phyloP scores from a whole-genome alignment of 495 filamentous ascomycete species.

The Xylaria bambusicola region DNA sequence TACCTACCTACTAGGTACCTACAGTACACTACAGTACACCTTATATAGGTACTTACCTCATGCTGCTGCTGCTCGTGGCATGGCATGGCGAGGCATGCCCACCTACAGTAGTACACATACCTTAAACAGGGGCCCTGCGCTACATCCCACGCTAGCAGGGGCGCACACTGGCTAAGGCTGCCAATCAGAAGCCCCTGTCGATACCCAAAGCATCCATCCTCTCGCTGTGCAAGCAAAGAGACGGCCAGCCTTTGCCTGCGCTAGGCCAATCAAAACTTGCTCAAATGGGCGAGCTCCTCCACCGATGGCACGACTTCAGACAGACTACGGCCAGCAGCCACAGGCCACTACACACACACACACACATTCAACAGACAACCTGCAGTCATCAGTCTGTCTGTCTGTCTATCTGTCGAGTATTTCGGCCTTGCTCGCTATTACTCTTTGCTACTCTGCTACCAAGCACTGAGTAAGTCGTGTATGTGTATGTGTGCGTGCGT shows the following conservation, averaged over 20 bases:
- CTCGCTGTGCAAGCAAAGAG: constrained; percentile 22
- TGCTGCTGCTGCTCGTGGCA: no score
- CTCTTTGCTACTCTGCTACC: no score
- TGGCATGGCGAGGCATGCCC: no score
- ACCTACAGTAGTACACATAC: neutral
- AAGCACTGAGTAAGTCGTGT: no score
- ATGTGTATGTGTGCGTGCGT: no score
- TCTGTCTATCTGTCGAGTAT: constrained; percentile 13
- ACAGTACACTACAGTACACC: no score
- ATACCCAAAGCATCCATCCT: constrained; percentile 17
- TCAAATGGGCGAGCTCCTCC: constrained; percentile 41
- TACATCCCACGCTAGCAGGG: neutral
- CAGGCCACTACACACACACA: neutral
- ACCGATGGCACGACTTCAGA: constrained; percentile 42
- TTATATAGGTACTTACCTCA: no score
- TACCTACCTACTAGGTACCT: no score
- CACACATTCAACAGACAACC: constrained; percentile 8
- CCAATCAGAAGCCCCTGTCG: constrained; percentile 17
- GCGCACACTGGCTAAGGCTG: constrained; percentile 22
- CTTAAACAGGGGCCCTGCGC: neutral
- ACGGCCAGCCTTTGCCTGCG: constrained; percentile 24
- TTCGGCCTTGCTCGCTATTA: neutral
- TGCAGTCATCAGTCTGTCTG: constrained; percentile 11
- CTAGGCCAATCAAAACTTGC: constrained; percentile 56
- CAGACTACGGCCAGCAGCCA: constrained; percentile 28